phyloP scores from a whole-genome alignment of 768 basidiomycete genomes.

The Lentinula guzmanii region DNA sequence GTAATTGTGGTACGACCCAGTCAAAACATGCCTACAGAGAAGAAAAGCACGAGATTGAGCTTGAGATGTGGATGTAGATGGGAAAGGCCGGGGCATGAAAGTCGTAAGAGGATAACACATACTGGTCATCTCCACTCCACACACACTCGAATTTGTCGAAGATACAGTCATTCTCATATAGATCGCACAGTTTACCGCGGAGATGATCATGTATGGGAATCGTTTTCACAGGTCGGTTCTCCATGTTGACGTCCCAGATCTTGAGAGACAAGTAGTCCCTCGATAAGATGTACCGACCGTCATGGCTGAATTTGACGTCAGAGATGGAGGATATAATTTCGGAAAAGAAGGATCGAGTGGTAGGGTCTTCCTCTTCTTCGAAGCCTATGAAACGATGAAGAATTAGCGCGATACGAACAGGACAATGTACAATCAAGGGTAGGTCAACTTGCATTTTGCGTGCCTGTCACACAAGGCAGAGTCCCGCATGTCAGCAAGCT shows the following conservation, averaged over 20 bases:
- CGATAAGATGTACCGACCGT: constrained; percentile 94
- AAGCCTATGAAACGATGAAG: constrained; percentile 55
- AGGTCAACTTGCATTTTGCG: constrained; percentile 77
- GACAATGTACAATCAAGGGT: not conserved
- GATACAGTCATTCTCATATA: constrained; percentile 99
- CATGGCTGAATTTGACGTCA: constrained; percentile 98
- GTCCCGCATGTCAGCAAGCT: constrained; percentile 98
- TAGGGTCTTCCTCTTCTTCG: constrained; percentile 98
- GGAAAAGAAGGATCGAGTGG: constrained; percentile 97
- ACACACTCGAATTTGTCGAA: constrained; percentile 99
- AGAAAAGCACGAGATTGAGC: not conserved
- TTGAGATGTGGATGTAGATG: not conserved
- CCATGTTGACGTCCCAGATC: constrained; percentile 99
- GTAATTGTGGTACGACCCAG: constrained; percentile 99
- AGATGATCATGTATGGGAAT: constrained; percentile 99
- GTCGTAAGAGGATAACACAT: constrained; percentile 33
- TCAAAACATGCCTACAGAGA: constrained; percentile 81
- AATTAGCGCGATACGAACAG: constrained; percentile 8
- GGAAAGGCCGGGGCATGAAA: not conserved
- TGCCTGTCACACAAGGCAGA: constrained; percentile 94
- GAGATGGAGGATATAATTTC: constrained; percentile 99
- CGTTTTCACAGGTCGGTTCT: constrained; percentile 90
- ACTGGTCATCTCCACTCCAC: constrained; percentile 95
- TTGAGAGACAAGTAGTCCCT: constrained; percentile 97
- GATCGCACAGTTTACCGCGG: constrained; percentile 93